These are phyloP conservation scores for Pugionium dolabratum DNA, from an alignment of 345 rosid species.

Conservation along the genomic window DNA sequence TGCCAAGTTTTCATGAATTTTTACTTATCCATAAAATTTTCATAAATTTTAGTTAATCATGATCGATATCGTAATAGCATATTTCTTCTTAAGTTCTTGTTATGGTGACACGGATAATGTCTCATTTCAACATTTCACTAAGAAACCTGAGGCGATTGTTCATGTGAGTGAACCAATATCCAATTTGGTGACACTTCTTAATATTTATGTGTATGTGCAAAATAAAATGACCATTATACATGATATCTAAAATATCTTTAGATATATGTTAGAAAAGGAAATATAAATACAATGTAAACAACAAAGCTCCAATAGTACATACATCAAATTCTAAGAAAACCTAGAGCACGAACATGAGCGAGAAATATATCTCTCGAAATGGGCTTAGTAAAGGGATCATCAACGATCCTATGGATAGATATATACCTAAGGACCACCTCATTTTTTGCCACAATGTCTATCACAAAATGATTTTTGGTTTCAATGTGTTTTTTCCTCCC, in stretches of 20 bases:
- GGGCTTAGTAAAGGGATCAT: background rate
- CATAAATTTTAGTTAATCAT: background rate
- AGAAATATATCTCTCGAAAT: background rate
- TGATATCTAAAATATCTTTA: no score
- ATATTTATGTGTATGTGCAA: background rate
- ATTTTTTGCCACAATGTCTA: no score
- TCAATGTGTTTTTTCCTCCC: no score
- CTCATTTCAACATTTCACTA: background rate
- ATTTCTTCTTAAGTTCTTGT: background rate
- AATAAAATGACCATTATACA: background rate
- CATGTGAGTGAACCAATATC: slow-evolving; percentile 12
- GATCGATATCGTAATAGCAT: background rate
- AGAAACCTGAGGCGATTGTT: background rate
- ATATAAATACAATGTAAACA: no score
- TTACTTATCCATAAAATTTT: background rate
- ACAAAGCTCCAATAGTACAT: no score
- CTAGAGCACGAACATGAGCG: background rate
- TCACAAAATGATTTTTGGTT: no score
- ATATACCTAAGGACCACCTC: no score
- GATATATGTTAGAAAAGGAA: no score
- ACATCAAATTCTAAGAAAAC: no score
- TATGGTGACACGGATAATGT: background rate
- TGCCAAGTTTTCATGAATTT: background rate
- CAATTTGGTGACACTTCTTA: background rate
- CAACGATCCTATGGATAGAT: background rate